phyloP scores from a whole-genome alignment of 1,284 basidiomycete genomes.

The Ustilago nuda region DNA sequence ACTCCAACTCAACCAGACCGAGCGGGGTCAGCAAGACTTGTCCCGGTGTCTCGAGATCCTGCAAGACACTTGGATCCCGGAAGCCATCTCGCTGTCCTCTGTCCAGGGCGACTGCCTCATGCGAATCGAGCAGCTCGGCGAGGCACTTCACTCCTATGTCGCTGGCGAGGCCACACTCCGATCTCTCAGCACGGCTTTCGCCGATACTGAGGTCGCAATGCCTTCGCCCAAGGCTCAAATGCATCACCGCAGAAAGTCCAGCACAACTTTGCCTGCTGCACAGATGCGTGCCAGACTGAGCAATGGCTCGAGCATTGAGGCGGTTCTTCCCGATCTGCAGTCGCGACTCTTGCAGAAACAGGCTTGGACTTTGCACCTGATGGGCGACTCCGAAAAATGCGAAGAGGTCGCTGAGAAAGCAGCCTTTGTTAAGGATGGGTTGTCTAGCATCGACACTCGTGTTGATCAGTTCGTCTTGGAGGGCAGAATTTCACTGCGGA shows the following conservation, averaged over 20 bases:
- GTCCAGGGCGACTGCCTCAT: conserved; percentile 55
- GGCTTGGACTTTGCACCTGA: conserved; percentile 53
- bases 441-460: conserved; percentile 20
- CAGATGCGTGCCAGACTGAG: conserved; percentile 25
- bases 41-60: conserved; percentile 44
- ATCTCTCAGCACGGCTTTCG: conserved; percentile 37
- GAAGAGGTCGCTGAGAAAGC: conserved; percentile 49
- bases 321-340: conserved; percentile 51
- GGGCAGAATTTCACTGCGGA: conserved; percentile 48
- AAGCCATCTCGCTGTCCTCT: conserved; percentile 45
- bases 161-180: conserved; percentile 48
- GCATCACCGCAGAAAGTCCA: conserved; percentile 28
- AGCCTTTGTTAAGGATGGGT: conserved; percentile 30
- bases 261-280: conserved; percentile 13
- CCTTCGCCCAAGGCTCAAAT: conserved; percentile 24
- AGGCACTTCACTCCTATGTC: conserved; percentile 45
- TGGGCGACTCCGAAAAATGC: conserved; percentile 32
- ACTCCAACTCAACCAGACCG: conserved; percentile 38
- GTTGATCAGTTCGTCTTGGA: conserved; percentile 45
- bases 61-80: conserved; percentile 43
- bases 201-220: conserved; percentile 34
- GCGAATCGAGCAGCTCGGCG: conserved; percentile 37
- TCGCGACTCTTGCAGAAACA: conserved; percentile 52
- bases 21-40: conserved; percentile 52
- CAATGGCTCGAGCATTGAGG: conserved; percentile 19